These are phyloP conservation scores for Ambispora gerdemannii DNA, from an alignment of 192 early-diverging fungal genomes.

Conservation along the genomic window DNA sequence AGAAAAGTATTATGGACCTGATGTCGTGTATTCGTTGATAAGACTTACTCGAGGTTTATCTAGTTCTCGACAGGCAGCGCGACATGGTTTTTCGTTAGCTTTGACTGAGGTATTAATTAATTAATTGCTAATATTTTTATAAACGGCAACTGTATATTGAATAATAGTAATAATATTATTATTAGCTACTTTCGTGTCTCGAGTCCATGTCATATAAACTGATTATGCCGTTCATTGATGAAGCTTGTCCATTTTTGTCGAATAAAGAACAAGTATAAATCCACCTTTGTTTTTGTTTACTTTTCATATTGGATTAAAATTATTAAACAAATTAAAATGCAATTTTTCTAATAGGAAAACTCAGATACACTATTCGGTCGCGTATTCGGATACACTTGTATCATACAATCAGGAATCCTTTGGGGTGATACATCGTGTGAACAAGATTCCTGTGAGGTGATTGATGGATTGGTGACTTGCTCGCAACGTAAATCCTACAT, in stretches of 20 bases:
- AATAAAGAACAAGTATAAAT: constrained; percentile 13
- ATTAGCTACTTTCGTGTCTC: constrained; percentile 45
- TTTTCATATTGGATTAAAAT: not conserved
- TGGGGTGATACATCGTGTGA: constrained; percentile 56
- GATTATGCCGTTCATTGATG: constrained; percentile 1
- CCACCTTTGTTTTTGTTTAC: not conserved
- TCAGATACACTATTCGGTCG: constrained; percentile 87
- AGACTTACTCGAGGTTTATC: constrained; percentile 87
- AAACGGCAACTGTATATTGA: not conserved
- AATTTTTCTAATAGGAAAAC: constrained; percentile 64
- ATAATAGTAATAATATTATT: not conserved
- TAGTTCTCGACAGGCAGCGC: constrained; percentile 79
- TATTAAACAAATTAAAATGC: not conserved
- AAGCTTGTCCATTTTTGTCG: constrained; percentile 27
- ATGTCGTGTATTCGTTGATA: constrained; percentile 83
- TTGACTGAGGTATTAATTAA: constrained; percentile 67
- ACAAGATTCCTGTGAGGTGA: constrained; percentile 70
- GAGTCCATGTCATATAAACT: constrained; percentile 22
- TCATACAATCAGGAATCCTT: constrained; percentile 77
- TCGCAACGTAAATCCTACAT: constrained; percentile 77
- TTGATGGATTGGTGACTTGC: constrained; percentile 64
- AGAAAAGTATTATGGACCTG: constrained; percentile 65
- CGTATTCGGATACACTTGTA: constrained; percentile 83
- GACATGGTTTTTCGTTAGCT: constrained; percentile 94
- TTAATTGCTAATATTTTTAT: not conserved